Evolutionary conservation across 2,329 filamentous ascomycete species (phyloP).

Genomic region (Colletotrichum chrysophilum): DNA sequence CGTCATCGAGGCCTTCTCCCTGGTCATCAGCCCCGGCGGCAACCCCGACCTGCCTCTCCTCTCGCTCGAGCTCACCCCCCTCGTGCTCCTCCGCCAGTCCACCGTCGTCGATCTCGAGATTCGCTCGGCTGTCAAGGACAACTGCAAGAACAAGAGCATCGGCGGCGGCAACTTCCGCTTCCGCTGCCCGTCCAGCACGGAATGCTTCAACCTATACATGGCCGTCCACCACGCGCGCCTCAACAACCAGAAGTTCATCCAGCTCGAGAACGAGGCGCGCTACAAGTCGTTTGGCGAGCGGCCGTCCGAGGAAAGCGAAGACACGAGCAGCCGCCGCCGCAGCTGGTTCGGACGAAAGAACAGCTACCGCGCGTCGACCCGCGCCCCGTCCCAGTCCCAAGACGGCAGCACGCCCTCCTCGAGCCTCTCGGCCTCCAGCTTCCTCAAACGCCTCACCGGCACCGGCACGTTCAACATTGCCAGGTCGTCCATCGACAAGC

Average conservation of each 20-base stretch:
- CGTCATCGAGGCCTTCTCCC: slow-evolving; percentile 61
- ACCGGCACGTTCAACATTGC: slow-evolving; percentile 81
- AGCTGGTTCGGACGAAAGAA: slow-evolving; percentile 69
- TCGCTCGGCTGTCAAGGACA: slow-evolving; percentile 78
- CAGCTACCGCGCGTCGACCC: slow-evolving; percentile 67
- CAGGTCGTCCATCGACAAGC: slow-evolving; percentile 73
- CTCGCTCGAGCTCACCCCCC: slow-evolving; percentile 85
- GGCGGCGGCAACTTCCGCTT: slow-evolving; percentile 85
- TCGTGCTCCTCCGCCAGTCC: slow-evolving; percentile 88
- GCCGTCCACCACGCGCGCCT: slow-evolving; percentile 89
- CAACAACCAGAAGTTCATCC: slow-evolving; percentile 88
- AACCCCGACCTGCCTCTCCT: slow-evolving; percentile 52
- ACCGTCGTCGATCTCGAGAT: slow-evolving; percentile 95
- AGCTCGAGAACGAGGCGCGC: slow-evolving; percentile 68
- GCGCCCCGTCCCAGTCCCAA: slow-evolving; percentile 70
- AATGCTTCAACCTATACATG: slow-evolving; percentile 83
- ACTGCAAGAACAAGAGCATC: slow-evolving; percentile 72
- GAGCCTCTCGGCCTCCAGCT: slow-evolving; percentile 71
- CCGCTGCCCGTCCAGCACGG: slow-evolving; percentile 76
- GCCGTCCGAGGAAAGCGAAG: slow-evolving; percentile 52
- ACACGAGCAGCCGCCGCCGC: slow-evolving; percentile 50
- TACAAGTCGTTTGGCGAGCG: slow-evolving; percentile 75
- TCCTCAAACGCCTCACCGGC: slow-evolving; percentile 78
- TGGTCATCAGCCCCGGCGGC: slow-evolving; percentile 34
- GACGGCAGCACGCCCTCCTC: slow-evolving; percentile 69